Evolutionary conservation across 73 alveolate species (phyloP).

Genomic region (Paraurostyla sp.): DNA sequence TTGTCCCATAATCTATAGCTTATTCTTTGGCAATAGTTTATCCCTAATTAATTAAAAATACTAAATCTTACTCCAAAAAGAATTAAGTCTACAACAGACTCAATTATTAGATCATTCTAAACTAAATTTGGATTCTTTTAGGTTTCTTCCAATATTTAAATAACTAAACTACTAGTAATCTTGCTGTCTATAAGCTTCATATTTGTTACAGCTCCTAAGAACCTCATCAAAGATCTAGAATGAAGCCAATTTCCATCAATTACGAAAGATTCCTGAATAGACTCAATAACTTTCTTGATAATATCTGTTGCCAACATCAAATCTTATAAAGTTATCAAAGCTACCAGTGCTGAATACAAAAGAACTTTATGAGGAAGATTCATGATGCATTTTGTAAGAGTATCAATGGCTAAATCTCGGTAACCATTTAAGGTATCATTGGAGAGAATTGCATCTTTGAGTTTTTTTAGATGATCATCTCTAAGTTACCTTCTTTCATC

Average conservation of each 20-base stretch:
- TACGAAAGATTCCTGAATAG: not conserved
- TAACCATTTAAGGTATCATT: not conserved
- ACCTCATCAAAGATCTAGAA: conserved; percentile 14
- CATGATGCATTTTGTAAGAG: not conserved
- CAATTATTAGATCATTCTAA: no score
- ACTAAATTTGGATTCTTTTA: no score
- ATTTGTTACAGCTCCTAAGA: conserved; percentile 30
- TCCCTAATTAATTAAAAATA: no score
- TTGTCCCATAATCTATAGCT: no score
- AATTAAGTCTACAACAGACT: no score
- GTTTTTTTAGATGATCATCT: conserved; percentile 47
- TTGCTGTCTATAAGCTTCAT: no score
- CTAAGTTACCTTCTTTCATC: conserved; percentile 37
- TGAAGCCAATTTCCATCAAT: not conserved
- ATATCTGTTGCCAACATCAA: not conserved
- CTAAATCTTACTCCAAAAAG: no score
- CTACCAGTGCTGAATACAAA: conserved; percentile 31
- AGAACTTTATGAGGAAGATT: conserved; percentile 51
- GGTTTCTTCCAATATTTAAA: no score
- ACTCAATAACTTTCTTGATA: not conserved
- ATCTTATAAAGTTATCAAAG: not conserved
- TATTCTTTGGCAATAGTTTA: no score
- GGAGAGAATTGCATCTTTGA: not conserved
- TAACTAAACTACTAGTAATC: no score
- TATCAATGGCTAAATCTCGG: conserved; percentile 24